phyloP scores from a whole-genome alignment of 1,284 basidiomycete genomes.

The Neonothopanus nambi region DNA sequence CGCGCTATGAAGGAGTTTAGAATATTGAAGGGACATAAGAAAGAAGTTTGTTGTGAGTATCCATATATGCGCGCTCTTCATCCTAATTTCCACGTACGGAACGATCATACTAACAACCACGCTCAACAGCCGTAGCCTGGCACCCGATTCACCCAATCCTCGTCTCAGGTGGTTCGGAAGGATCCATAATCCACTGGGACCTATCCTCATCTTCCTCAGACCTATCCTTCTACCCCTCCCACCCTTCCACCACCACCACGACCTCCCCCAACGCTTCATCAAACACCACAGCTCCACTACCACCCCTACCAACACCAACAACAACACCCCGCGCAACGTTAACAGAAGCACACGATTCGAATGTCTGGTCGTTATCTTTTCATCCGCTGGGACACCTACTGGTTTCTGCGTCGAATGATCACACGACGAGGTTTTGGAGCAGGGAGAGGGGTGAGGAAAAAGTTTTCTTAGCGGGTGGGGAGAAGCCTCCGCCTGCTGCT shows the following conservation, averaged over 20 bases:
- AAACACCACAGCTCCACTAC: constrained; percentile 37
- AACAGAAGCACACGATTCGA: constrained; percentile 93
- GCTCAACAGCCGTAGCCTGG: constrained; percentile 81
- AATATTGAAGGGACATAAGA: constrained; percentile 91
- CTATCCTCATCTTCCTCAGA: constrained; percentile 47
- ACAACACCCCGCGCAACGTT: constrained; percentile 74
- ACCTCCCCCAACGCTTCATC: constrained; percentile 13
- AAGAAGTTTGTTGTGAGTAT: constrained; percentile 95
- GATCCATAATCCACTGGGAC: constrained; percentile 92
- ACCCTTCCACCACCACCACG: not conserved
- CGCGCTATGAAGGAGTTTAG: constrained; percentile 95
- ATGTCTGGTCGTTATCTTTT: constrained; percentile 94
- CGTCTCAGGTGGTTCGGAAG: constrained; percentile 92
- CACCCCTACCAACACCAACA: constrained; percentile 17
- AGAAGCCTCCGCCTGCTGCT: constrained; percentile 68
- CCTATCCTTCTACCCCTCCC: constrained; percentile 24
- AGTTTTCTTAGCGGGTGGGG: constrained; percentile 73
- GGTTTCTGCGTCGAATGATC: constrained; percentile 92
- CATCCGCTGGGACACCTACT: constrained; percentile 96
- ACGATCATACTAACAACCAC: no score
- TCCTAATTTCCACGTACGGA: constrained; percentile 38
- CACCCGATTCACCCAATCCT: constrained; percentile 93
- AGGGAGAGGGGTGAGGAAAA: constrained; percentile 76
- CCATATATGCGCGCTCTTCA: constrained; percentile 1
- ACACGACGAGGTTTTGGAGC: constrained; percentile 97